Base-by-base conservation (phyloP, 495 filamentous ascomycete species). In the Evernia prunastri region DNA sequence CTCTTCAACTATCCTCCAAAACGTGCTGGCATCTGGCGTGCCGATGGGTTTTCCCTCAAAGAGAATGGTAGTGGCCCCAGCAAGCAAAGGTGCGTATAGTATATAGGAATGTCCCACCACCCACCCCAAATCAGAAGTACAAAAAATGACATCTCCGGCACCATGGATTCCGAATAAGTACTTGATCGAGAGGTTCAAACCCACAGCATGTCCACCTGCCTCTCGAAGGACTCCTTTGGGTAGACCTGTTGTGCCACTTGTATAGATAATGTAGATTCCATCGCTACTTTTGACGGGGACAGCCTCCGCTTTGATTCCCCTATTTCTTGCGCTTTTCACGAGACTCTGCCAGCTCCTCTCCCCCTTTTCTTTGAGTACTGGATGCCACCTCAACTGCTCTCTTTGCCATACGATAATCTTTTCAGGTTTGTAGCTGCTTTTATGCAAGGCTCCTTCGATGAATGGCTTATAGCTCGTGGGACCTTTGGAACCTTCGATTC, bases 41-140 rank as follows among this genome's bases (percentile, higher is more conserved):
- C 92, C 92, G 37, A 96, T 77, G 4, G 92, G 92, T 66, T 96
- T 96, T 4, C 92, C 92, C 76, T 96, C 92, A 70, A 90, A 96
- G 3, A 96, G 80, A 20, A 97, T 83, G 0, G 91, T 94, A 8
- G 92, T 87, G 8, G 91, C 92, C 12, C 92, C 92, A 5, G 87
- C 82, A 7, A 97, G 83, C 15, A 97, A 80, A 9, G 89, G 90
- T 17, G 84, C 89, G 72, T 96, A 97, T 8, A 96, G 71, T 58
- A 96, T 92, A 67, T 90, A 93, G 20, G 86, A 88, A 71, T 94
- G 90, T 1, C 89, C 90, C 0, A 92, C 89, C 0, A 93, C 88
- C 90, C 89, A 94, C 35, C 90, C 90, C 43, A 91, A 89, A 68
- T 91, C 88, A n/a, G 83, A 89, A 4, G 89, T 87, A 47, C 85